Evolutionary conservation across 768 basidiomycete genomes (phyloP).

Genomic region (Boletus rubroflammeus): DNA sequence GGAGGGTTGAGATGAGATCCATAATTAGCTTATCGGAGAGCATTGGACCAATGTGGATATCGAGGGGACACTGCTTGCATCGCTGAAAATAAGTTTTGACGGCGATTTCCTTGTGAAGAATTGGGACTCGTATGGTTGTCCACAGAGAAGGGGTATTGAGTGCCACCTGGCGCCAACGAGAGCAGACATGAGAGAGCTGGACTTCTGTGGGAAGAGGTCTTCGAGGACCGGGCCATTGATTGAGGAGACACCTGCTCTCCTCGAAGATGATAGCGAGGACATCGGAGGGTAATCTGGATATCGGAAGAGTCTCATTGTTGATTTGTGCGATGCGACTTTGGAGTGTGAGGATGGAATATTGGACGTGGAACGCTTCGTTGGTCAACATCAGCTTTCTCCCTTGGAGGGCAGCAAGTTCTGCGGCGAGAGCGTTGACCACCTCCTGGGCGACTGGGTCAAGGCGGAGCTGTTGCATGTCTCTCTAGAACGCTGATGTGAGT

Average conservation of each 20-base stretch:
- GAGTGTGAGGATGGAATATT: slow-evolving; percentile 27
- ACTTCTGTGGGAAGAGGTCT: slow-evolving; percentile 33
- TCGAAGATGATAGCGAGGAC: slow-evolving; percentile 34
- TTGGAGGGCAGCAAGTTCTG: slow-evolving; percentile 21
- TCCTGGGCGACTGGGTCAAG: slow-evolving; percentile 25
- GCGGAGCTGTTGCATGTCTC: slow-evolving; percentile 20
- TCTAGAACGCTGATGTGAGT: slow-evolving; percentile 21
- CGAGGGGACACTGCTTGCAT: slow-evolving; percentile 31
- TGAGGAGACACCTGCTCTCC: slow-evolving; percentile 28
- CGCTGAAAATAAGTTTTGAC: slow-evolving; percentile 31
- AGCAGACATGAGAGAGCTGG: slow-evolving; percentile 35
- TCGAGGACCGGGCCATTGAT: slow-evolving; percentile 24
- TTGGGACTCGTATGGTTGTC: slow-evolving; percentile 33
- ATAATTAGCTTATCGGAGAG: slow-evolving; percentile 21
- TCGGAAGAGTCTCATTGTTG: slow-evolving; percentile 29
- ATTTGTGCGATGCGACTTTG: slow-evolving; percentile 33
- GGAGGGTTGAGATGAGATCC: slow-evolving; percentile 26
- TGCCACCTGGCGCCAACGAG: slow-evolving; percentile 35
- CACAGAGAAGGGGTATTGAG: slow-evolving; percentile 35
- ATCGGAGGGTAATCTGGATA: slow-evolving; percentile 30
- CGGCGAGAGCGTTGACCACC: slow-evolving; percentile 24
- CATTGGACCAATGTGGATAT: slow-evolving; percentile 31
- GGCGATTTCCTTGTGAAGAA: slow-evolving; percentile 27
- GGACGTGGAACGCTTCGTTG: slow-evolving; percentile 24
- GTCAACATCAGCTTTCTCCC: slow-evolving; percentile 19